Evolutionary conservation across 495 filamentous ascomycete genomes (phyloP).

Genomic region (Talaromyces nanjingensis): DNA sequence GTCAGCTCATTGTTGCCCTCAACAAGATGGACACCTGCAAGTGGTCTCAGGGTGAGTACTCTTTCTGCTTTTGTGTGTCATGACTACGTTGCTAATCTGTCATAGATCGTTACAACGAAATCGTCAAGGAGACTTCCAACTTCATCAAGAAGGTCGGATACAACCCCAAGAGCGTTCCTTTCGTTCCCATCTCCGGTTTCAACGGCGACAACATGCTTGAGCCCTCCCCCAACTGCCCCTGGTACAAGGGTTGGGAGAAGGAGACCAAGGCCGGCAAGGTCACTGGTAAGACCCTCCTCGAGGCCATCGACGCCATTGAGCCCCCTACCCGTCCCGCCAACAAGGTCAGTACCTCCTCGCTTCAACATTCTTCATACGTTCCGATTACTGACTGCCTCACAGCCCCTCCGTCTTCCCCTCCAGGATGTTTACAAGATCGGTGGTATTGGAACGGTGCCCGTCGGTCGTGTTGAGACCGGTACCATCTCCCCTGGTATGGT

Average conservation of each 20-base stretch:
- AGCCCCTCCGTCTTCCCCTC: constrained; percentile 97
- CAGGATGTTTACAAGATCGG: constrained; percentile 99
- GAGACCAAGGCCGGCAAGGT: constrained; percentile 89
- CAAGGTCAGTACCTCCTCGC: constrained; percentile 30
- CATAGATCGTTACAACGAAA: constrained; percentile 79
- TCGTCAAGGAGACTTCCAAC: constrained; percentile 99
- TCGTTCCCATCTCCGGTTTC: constrained; percentile 99
- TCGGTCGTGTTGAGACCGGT: constrained; percentile 99
- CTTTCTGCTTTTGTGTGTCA: neutral
- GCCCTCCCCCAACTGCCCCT: constrained; percentile 85
- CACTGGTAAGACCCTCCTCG: constrained; percentile 95
- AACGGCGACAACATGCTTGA: constrained; percentile 99
- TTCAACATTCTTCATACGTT: neutral
- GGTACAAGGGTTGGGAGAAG: constrained; percentile 99
- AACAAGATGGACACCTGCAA: constrained; percentile 99
- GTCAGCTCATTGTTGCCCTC: constrained; percentile 99
- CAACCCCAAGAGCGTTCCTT: constrained; percentile 97
- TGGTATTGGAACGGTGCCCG: constrained; percentile 98
- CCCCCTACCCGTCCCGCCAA: constrained; percentile 72
- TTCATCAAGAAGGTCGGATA: constrained; percentile 99
- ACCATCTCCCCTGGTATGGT: constrained; percentile 96
- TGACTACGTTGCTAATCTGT: neutral
- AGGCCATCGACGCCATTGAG: constrained; percentile 98
- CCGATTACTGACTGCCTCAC: constrained; percentile 46
- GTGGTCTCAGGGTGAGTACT: constrained; percentile 65